Conservation (phyloP, 2,329 filamentous ascomycete species). For the Chalaropsis thielavioides region DNA sequence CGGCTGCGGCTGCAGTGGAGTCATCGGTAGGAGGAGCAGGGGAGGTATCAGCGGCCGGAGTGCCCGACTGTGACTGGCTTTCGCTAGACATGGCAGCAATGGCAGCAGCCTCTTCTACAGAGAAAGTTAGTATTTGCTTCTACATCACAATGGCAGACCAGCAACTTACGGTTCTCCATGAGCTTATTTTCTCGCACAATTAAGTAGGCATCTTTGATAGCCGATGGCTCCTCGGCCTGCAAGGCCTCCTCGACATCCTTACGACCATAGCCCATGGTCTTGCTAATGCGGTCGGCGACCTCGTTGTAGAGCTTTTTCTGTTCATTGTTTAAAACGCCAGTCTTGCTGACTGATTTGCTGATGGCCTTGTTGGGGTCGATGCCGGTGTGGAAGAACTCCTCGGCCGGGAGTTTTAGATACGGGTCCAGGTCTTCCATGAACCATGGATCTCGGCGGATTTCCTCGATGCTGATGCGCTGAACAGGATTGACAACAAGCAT, state of each 20-base stretch:
- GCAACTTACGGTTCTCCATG: conserved; percentile 79
- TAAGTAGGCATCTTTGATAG: conserved; percentile 97
- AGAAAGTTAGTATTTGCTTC: conserved; percentile 22
- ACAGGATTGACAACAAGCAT: conserved; percentile 95
- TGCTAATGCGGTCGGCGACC: conserved; percentile 89
- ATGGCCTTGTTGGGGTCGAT: conserved; percentile 87
- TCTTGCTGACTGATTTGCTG: conserved; percentile 66
- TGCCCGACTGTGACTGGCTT: not conserved
- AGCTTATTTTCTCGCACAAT: conserved; percentile 96
- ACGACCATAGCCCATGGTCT: conserved; percentile 94
- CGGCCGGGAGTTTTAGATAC: conserved; percentile 74
- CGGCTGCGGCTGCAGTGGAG: not conserved
- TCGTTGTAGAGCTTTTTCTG: conserved; percentile 84
- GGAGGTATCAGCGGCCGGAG: not conserved
- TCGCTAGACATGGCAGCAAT: conserved; percentile 19
- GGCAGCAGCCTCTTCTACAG: conserved; percentile 25
- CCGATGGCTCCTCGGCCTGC: conserved; percentile 81
- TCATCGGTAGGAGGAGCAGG: not conserved
- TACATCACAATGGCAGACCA: not conserved
- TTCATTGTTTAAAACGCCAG: conserved; percentile 65
- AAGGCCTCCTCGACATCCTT: conserved; percentile 91
- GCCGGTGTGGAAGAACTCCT: conserved; percentile 90
- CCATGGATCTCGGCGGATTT: conserved; percentile 89
- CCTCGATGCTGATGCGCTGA: conserved; percentile 81
- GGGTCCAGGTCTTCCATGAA: conserved; percentile 74